These are phyloP conservation scores for Lagerstroemia speciosa DNA, from an alignment of 345 rosid species.

Conservation along the genomic window DNA sequence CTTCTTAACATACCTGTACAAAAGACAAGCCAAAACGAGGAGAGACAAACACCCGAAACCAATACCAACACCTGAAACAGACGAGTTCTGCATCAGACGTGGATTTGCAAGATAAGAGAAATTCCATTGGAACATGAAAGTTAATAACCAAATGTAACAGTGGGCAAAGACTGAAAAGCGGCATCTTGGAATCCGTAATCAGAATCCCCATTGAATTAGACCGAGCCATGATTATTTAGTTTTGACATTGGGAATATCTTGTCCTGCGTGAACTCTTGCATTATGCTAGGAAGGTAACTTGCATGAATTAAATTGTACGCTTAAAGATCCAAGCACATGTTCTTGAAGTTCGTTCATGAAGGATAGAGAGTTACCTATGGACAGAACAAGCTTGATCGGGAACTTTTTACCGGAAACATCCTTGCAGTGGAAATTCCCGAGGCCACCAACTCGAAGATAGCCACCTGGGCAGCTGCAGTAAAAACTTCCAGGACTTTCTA, in stretches of 20 bases:
- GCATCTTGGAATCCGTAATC: no score
- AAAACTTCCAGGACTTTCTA: neutral
- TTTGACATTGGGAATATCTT: neutral
- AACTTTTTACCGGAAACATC: conserved; percentile 1
- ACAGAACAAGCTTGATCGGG: conserved; percentile 1
- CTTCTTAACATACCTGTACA: conserved; percentile 8
- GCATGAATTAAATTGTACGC: no score
- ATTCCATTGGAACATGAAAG: neutral
- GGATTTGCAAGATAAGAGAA: neutral
- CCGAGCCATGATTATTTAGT: no score
- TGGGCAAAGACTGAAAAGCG: neutral
- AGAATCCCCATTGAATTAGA: no score
- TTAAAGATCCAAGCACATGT: no score
- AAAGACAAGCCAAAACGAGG: conserved; percentile 4
- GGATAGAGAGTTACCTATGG: conserved; percentile 5
- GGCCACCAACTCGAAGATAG: neutral
- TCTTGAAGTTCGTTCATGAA: neutral
- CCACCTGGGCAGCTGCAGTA: conserved; percentile 10
- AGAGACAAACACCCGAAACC: conserved; percentile 13
- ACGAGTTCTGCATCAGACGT: neutral
- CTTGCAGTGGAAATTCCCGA: neutral
- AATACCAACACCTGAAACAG: conserved; percentile 12
- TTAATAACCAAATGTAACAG: neutral
- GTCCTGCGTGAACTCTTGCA: neutral
- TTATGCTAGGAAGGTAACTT: no score